These are phyloP conservation scores for Scheffersomyces ergatensis DNA, from an alignment of 805 yeast genomes.

Conservation along the genomic window DNA sequence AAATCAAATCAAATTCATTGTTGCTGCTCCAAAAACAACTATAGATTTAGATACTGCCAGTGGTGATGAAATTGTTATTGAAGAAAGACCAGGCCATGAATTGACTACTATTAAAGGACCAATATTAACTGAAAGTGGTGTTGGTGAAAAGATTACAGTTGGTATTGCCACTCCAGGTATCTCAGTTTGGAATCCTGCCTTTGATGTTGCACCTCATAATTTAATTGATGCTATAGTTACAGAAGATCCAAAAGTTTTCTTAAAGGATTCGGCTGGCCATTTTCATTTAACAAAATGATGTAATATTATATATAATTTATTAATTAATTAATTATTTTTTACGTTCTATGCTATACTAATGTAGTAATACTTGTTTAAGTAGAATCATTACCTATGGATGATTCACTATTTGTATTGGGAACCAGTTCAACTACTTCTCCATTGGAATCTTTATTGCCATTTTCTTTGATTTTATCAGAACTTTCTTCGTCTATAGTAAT, in stretches of 20 bases:
- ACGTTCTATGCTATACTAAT: background rate
- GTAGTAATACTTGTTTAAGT: too few relatives aligned
- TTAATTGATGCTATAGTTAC: slow-evolving; percentile 88
- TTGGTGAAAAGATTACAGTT: slow-evolving; percentile 48
- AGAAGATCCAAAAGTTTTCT: slow-evolving; percentile 57
- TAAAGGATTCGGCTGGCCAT: slow-evolving; percentile 48
- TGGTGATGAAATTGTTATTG: slow-evolving; percentile 81
- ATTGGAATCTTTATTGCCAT: too few relatives aligned
- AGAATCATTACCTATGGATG: too few relatives aligned
- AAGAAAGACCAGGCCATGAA: slow-evolving; percentile 81
- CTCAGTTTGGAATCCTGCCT: slow-evolving; percentile 93
- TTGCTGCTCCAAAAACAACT: slow-evolving; percentile 94
- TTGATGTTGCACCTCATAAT: slow-evolving; percentile 85
- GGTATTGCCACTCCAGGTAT: slow-evolving; percentile 85
- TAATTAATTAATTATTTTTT: background rate
- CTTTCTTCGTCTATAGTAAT: too few relatives aligned
- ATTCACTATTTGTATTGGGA: too few relatives aligned
- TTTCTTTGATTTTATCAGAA: too few relatives aligned
- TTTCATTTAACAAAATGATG: slow-evolving; percentile 38
- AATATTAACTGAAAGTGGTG: slow-evolving; percentile 20
- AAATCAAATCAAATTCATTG: slow-evolving; percentile 65
- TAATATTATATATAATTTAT: background rate
- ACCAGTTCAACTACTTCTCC: too few relatives aligned
- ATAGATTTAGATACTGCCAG: slow-evolving; percentile 64
- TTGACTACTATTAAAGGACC: slow-evolving; percentile 73